Evolutionary conservation across 495 filamentous ascomycete genomes (phyloP).

Genomic region (Beverwykella pulmonaria): DNA sequence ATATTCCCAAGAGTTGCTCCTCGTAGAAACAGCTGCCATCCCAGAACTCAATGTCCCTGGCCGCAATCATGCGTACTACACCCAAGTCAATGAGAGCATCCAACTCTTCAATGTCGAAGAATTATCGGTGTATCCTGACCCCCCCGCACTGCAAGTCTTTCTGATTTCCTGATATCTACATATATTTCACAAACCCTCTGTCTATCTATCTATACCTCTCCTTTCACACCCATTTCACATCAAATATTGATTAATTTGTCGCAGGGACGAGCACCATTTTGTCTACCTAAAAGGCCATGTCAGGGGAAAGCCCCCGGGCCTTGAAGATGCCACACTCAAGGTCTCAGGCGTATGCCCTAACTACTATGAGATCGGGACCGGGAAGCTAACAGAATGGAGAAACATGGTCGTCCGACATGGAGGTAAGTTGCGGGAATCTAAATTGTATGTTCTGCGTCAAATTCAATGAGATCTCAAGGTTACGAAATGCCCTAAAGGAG

Average conservation of each 20-base stretch:
- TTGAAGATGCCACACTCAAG: slow-evolving; percentile 8
- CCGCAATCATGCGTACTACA: slow-evolving; percentile 15
- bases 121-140: slow-evolving; percentile 10
- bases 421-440: no score
- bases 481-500: background rate
- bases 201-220: background rate
- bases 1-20: no score
- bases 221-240: background rate
- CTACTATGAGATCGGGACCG: background rate
- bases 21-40: no score
- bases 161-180: no score
- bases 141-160: slow-evolving; percentile 3
- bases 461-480: background rate
- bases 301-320: background rate
- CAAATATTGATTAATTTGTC: background rate
- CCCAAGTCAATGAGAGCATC: slow-evolving; percentile 1
- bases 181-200: no score
- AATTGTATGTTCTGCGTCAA: background rate
- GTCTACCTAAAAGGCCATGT: background rate
- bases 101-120: background rate
- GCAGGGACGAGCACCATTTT: slow-evolving; percentile 10
- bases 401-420: slow-evolving; percentile 1
- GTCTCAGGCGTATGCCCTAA: background rate
- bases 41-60: slow-evolving; percentile 3
- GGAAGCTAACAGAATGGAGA: background rate